Evolutionary conservation across 2,329 filamentous ascomycete genomes (phyloP).

Genomic region (Ascochyta clinopodiicola): DNA sequence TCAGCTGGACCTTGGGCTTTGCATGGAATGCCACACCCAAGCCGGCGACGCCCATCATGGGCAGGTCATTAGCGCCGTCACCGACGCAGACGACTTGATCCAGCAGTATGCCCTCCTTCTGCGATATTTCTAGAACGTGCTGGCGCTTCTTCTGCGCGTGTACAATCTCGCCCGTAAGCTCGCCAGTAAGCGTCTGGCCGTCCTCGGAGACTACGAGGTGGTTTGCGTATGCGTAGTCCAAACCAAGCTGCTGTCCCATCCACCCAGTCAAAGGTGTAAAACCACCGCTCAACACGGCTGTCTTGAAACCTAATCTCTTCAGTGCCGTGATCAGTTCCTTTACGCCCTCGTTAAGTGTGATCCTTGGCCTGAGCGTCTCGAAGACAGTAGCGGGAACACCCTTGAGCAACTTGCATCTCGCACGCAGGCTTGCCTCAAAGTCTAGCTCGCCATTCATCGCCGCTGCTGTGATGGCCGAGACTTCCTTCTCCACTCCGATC

Average conservation of each 20-base stretch:
- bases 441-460: constrained; percentile 97
- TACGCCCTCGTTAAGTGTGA: constrained; percentile 84
- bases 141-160: constrained; percentile 77
- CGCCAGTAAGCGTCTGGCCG: constrained; percentile 68
- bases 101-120: constrained; percentile 68
- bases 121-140: constrained; percentile 73
- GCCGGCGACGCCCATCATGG: constrained; percentile 79
- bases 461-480: constrained; percentile 86
- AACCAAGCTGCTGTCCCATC: constrained; percentile 79
- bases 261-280: constrained; percentile 89
- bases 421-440: constrained; percentile 82
- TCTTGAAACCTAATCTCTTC: constrained; percentile 80
- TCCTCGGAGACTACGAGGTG: constrained; percentile 71
- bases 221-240: constrained; percentile 91
- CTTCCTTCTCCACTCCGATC: constrained; percentile 79
- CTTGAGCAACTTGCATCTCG: constrained; percentile 79
- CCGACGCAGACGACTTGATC: constrained; percentile 76
- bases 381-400: constrained; percentile 82
- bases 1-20: constrained; percentile 80
- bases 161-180: constrained; percentile 74
- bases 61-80: constrained; percentile 81
- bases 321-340: constrained; percentile 75
- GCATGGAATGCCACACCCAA: constrained; percentile 84
- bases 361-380: constrained; percentile 73
- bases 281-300: constrained; percentile 89